phyloP scores from a whole-genome alignment of 2,329 filamentous ascomycete genomes.

The Ceratocystis diversiconidia region DNA sequence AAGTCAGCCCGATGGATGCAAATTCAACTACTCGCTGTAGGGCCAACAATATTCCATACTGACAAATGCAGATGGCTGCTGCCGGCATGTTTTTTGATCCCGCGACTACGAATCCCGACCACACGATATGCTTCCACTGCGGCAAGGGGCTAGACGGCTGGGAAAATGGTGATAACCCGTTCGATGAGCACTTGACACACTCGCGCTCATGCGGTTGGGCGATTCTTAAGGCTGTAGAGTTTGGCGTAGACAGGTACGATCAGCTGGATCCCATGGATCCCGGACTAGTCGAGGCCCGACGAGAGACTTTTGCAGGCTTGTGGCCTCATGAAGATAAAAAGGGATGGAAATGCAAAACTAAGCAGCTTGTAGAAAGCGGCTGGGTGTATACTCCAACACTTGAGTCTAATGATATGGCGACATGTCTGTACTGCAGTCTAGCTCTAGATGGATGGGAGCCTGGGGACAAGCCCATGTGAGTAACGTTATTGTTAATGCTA shows the following conservation, averaged over 20 bases:
- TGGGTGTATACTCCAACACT: conserved; percentile 84
- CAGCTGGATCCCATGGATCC: conserved; percentile 61
- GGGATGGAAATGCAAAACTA: conserved; percentile 77
- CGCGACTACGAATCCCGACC: conserved; percentile 61
- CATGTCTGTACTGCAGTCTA: conserved; percentile 79
- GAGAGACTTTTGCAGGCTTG: conserved; percentile 63
- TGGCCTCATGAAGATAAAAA: conserved; percentile 87
- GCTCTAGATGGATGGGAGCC: conserved; percentile 91
- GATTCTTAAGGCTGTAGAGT: conserved; percentile 49
- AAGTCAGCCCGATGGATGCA: neutral
- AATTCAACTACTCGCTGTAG: neutral
- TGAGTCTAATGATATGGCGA: conserved; percentile 77
- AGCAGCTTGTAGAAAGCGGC: conserved; percentile 82
- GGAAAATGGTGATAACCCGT: conserved; percentile 73
- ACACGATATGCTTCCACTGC: conserved; percentile 81
- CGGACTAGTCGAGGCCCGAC: conserved; percentile 60
- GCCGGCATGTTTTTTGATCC: conserved; percentile 89
- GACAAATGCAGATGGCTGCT: conserved; percentile 53
- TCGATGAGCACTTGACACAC: conserved; percentile 74
- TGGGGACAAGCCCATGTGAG: conserved; percentile 73
- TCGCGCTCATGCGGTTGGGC: conserved; percentile 79
- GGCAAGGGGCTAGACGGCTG: conserved; percentile 75
- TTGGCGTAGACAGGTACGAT: conserved; percentile 45
- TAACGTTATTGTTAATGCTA: conserved; percentile 18
- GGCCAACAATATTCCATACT: conserved; percentile 12